Evolutionary conservation across 306 rosid genomes (phyloP).

Genomic region (Vicia villosa): DNA sequence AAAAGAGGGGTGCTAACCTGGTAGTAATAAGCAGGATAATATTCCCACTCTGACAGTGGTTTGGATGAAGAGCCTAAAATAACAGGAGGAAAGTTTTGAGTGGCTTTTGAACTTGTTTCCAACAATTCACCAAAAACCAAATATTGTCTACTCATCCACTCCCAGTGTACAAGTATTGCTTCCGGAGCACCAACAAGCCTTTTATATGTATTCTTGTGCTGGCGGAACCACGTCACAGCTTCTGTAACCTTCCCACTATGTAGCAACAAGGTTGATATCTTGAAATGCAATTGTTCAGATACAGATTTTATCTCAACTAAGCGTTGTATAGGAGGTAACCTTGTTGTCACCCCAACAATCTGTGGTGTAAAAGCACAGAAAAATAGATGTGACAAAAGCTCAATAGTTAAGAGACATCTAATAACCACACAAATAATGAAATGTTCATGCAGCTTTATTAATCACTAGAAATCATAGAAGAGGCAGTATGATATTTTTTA

Average conservation of each 20-base stretch:
- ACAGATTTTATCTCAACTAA: slow-evolving; percentile 80
- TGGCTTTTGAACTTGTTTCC: slow-evolving; percentile 70
- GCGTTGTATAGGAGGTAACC: slow-evolving; percentile 76
- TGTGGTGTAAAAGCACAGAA: slow-evolving; percentile 43
- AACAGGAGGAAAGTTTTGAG: slow-evolving; percentile 57
- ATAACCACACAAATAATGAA: slow-evolving; percentile 18
- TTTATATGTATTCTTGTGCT: slow-evolving; percentile 72
- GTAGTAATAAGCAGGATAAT: slow-evolving; percentile 79
- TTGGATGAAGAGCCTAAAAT: slow-evolving; percentile 51
- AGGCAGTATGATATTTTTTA: slow-evolving; percentile 7
- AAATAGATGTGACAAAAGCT: slow-evolving; percentile 24
- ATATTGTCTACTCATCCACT: slow-evolving; percentile 95
- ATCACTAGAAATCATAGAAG: slow-evolving; percentile 28
- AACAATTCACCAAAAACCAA: slow-evolving; percentile 91
- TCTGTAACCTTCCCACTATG: slow-evolving; percentile 92
- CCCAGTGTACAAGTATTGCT: slow-evolving; percentile 89
- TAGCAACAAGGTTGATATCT: slow-evolving; percentile 81
- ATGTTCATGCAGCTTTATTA: slow-evolving; percentile 25
- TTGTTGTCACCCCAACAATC: slow-evolving; percentile 84
- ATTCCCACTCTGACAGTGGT: slow-evolving; percentile 85
- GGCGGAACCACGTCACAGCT: slow-evolving; percentile 84
- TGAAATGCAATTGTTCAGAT: slow-evolving; percentile 87
- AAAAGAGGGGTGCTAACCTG: slow-evolving; percentile 57
- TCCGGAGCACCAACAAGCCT: slow-evolving; percentile 78
- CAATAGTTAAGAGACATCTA: slow-evolving; percentile 6